phyloP scores from a whole-genome alignment of 805 yeast species.

The Kockiozyma suomiensis region DNA sequence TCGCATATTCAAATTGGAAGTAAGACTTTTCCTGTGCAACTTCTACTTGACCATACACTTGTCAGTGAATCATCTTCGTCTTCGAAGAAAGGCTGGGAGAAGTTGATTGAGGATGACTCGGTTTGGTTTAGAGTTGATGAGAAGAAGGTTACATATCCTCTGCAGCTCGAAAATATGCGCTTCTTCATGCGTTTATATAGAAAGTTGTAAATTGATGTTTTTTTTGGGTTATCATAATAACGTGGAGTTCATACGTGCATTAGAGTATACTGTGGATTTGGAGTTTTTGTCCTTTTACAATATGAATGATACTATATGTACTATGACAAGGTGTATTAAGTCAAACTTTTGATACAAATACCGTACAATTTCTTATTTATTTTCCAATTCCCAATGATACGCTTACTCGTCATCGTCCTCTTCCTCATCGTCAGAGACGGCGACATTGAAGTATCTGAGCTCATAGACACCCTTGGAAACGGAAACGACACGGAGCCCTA shows the following conservation, averaged over 20 bases:
- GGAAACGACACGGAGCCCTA: constrained; percentile 95
- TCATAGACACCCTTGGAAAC: constrained; percentile 93
- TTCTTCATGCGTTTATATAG: constrained; percentile 76
- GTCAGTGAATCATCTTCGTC: constrained; percentile 19
- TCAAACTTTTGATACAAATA: constrained; percentile 11
- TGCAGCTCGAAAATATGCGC: constrained; percentile 85
- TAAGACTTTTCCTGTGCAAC: constrained; percentile 80
- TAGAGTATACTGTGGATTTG: background rate
- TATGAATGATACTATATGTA: background rate
- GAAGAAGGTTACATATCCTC: constrained; percentile 54
- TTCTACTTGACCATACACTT: constrained; percentile 71
- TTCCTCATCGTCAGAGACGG: constrained; percentile 92
- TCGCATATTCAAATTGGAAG: constrained; percentile 77
- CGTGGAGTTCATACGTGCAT: background rate
- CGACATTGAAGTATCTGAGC: constrained; percentile 98
- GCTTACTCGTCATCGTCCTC: constrained; percentile 66
- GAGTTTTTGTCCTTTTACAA: background rate
- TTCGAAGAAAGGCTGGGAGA: constrained; percentile 63
- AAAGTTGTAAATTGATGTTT: constrained; percentile 47
- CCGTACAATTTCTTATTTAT: constrained; percentile 8
- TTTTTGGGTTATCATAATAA: background rate
- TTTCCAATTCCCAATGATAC: background rate
- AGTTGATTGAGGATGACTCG: constrained; percentile 68
- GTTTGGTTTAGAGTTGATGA: constrained; percentile 73
- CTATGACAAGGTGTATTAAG: constrained; percentile 2